Evolutionary conservation across 164 flowering plant genomes (phyloP), one percentile per base, ranked within the genome.

Genomic region (Vitis rotundifolia): DNA sequence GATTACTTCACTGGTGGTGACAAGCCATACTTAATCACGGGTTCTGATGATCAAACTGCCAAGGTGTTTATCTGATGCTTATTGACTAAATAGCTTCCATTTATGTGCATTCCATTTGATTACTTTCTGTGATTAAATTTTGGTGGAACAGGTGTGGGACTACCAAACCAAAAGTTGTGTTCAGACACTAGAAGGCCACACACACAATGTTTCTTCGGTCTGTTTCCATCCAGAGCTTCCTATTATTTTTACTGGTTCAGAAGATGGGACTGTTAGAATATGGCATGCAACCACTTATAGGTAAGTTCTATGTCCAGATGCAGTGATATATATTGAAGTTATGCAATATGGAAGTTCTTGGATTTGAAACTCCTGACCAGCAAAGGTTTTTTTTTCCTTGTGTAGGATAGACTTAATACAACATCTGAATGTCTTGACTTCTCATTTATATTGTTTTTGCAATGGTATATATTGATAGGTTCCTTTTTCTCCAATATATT

Each of bases 41-140:
- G 98, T 44, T 94, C 98, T 68, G 98, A 94, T 87, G 98, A 94
- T 79, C 94, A 91, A 73, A 92, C 98, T 72, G 94, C 96, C 15
- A 94, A 94, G 98, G 98, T 91, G 26, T 62, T 65, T 26, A 15
- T 26, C 49, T 22, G 18, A 58, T 55, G 53, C n/a, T n/a, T 55
- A 19, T 22, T 64, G 19, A 37, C 15, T 3, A 28, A 29, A 26
- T 57, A 5, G 55, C 1, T 9, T 29, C 53, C 8, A 3, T 51
- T 57, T 59, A 1, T 18, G 44, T 59, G 28, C 52, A 22, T 22
- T 22, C 26, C 26, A 22, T 22, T 22, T 22, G 26, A 22, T 22
- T 22, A 22, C 26, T 22, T 22, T 22, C 26, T 22, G 26, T 22
- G 26, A 22, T 22, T 22, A 22, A 22, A 16, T 7, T 10, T 4